These are phyloP conservation scores for Eimeria falciformis DNA, from an alignment of 169 alveolate genomes.

Conservation along the genomic window DNA sequence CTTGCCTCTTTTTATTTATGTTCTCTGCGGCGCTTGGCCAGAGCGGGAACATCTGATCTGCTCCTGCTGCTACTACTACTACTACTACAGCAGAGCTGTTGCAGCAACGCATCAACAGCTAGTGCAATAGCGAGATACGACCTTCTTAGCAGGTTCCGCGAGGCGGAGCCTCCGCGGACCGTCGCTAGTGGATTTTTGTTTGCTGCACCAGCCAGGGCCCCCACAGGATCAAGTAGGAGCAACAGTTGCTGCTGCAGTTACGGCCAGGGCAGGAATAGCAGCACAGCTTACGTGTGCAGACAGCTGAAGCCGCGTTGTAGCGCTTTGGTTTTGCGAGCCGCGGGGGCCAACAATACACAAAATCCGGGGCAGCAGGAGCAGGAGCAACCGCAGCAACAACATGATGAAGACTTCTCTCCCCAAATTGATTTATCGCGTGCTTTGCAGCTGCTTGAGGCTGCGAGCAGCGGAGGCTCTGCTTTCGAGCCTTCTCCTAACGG, in stretches of 20 bases:
- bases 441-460: constrained; percentile 59
- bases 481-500: background rate
- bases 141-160: too few species aligned
- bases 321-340: background rate
- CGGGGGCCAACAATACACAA: constrained; percentile 10
- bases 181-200: constrained; percentile 16
- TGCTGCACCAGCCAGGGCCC: constrained; percentile 17
- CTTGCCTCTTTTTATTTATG: too few species aligned
- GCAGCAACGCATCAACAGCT: too few species aligned
- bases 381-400: background rate
- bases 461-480: constrained; percentile 49
- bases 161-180: too few species aligned
- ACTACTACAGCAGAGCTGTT: background rate
- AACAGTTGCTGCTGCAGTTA: background rate
- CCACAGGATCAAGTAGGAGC: background rate
- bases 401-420: constrained; percentile 7
- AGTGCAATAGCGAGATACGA: too few species aligned
- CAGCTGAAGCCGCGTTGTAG: background rate
- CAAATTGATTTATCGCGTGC: constrained; percentile 68
- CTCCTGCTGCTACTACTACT: background rate
- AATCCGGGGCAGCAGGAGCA: background rate
- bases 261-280: background rate
- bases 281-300: background rate
- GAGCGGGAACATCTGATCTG: background rate
- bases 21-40: too few species aligned